Base-by-base conservation (phyloP, 768 basidiomycete species). In the Exidia glandulosa region DNA sequence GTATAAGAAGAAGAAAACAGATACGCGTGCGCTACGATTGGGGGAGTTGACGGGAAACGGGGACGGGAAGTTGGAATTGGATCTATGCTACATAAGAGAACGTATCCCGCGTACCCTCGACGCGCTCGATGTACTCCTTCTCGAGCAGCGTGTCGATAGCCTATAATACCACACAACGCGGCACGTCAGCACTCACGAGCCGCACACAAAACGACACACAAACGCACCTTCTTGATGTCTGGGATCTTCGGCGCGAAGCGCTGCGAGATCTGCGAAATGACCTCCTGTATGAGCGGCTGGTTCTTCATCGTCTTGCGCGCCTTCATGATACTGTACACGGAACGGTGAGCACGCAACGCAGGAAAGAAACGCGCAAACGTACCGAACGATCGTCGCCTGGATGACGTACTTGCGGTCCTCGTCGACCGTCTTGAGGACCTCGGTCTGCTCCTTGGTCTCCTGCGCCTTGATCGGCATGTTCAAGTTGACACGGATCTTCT, bases 171-270 rank as follows among this genome's bases (percentile, higher is more conserved):
- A n/a, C n/a, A n/a, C n/a, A n/a, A n/a, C n/a, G n/a, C n/a, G n/a
- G n/a, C n/a, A n/a, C n/a, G n/a, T n/a, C n/a, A n/a, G n/a, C 62
- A 41, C 36, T 56, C 48, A 45, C 56, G 45, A 34, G 60, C 55
- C 27, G n/a, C 25, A 32, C 19, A 36, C 29, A 32, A 29, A 14
- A 3, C 2, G 55, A 45, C n/a, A 45, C 13, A 45, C 13, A 13
- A n/a, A n/a, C n/a, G n/a, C n/a, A n/a, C n/a, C 88, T 90, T 94
- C 74, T 98, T 98, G 75, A 98, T 94, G 69, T 96, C 94, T 2
- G 91, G 86, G 57, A 97, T 90, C 77, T 92, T 94, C 27, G 95
- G 94, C 7, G 88, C 82, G 72, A 94, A 94, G 57, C 92, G 82
- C 66, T 87, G 82, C 7, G 88, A 85, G 65, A 94, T 88, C 71